Conservation (phyloP, 2,329 filamentous ascomycete genomes). For the Aspergillaceae sp. region DNA sequence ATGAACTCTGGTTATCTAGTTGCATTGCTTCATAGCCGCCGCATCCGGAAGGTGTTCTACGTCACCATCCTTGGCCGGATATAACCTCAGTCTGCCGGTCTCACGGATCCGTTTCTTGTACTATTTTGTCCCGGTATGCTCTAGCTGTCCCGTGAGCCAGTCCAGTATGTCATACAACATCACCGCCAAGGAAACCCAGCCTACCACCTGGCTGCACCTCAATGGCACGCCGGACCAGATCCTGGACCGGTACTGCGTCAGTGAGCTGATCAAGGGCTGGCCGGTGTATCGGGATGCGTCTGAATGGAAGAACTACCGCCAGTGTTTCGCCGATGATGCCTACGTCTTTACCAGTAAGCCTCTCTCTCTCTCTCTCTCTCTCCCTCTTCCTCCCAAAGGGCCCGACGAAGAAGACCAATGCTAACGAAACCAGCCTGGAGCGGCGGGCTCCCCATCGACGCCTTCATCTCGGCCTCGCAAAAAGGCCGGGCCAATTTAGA, state of each 20-base stretch:
- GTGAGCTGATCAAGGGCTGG: slow-evolving; percentile 49
- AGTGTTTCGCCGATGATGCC: slow-evolving; percentile 37
- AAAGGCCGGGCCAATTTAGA: neutral
- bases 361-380: neutral
- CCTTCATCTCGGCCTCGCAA: neutral
- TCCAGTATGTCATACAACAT: slow-evolving; percentile 17
- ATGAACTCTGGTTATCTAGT: no score
- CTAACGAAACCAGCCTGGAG: neutral
- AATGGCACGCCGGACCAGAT: slow-evolving; percentile 38
- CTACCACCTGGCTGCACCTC: slow-evolving; percentile 28
- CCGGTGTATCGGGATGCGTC: slow-evolving; percentile 47
- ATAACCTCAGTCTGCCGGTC: no score
- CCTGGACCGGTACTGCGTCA: slow-evolving; percentile 39
- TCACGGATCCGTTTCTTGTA: no score
- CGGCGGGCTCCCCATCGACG: neutral
- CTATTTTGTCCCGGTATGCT: no score
- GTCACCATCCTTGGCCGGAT: no score
- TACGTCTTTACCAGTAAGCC: slow-evolving; percentile 43
- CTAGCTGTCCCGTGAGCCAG: no score
- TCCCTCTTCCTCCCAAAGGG: neutral
- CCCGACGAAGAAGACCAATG: neutral
- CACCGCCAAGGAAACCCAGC: slow-evolving; percentile 14
- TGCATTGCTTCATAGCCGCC: no score
- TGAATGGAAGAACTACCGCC: slow-evolving; percentile 47
- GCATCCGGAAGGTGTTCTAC: no score